Evolutionary conservation across 352 stramenopile genomes (phyloP), one percentile per base, ranked within the genome.

Genomic region (Pythium insidiosum): DNA sequence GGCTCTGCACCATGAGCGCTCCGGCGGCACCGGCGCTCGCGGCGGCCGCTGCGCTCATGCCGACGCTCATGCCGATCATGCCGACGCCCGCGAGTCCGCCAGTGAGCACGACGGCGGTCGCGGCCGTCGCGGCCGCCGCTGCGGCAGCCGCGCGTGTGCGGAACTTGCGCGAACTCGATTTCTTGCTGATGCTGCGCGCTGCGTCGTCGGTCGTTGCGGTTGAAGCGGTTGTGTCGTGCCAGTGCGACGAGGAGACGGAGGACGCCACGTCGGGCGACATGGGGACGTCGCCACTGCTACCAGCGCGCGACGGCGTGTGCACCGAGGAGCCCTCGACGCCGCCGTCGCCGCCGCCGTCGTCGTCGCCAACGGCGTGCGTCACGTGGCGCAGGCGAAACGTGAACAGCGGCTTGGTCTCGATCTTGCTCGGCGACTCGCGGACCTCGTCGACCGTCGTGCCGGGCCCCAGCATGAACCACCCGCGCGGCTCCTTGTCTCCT

Each of bases 381-480:
- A 81, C 56, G 35, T 89, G 74, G 4, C 74, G 64, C 43, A 92
- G 80, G 12, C 80, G 51, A 54, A 93, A 90, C 10, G 77, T 93
- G 49, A 89, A 93, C 9, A 93, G 67, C 42, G 67, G 73, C 44
- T 93, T 93, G 43, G 75, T 88, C 63, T 93, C 80, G 38, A 93
- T 93, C 45, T 90, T 87, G 56, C 80, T 93, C 4, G 71, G 75
- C 6, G 77, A 90, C 46, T 88, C 80, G 34, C 77, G 67, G 20
- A 93, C 80, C 60, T 93, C 77, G 41, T 93, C 80, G 20, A 93
- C 77, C 0, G 73, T 88, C 31, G 77, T 89, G 19, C 80, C 80
- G 0, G 80, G 80, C 0, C 80, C 80, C 4, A 93, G 53, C 7
- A 89, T 56, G 42, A 87, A 93, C 77, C 75, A 92, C 2, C 74